Evolutionary conservation across 306 rosid genomes (phyloP), one percentile per base, ranked within the genome.

Genomic region (Psophocarpus tetragonolobus): DNA sequence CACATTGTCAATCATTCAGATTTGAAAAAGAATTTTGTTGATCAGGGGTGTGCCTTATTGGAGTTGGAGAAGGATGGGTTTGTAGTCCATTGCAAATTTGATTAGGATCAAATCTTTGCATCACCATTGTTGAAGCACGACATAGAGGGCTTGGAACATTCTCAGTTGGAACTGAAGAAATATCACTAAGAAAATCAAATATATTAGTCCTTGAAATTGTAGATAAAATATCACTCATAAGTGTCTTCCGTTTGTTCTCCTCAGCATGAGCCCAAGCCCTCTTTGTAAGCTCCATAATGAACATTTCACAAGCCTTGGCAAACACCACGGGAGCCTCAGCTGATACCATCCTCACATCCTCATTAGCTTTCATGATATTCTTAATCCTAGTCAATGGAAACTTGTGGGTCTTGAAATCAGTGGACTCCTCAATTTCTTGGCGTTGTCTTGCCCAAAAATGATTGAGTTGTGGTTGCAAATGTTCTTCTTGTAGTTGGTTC

Each of bases 241-340:
- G 80, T 1, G 89, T 87, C 68, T 79, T 83, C 50, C 89, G 79
- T 63, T 74, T 85, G 91, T 85, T 88, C 74, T 86, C 85, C 73
- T 88, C 91, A 0, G 95, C 79, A 71, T 85, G 86, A 64, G 69
- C 83, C 95, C 91, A 90, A 1, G 92, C 82, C 53, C 91, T 85
- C 71, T 82, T 84, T 18, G 96, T 85, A 9, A 90, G 72, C 85
- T 90, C 96, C 41, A 82, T 84, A 57, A 88, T 87, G 76, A 90
- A 90, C 91, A 90, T 85, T 76, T 90, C 96, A 51, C 91, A 90
- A 6, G 96, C 96, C 88, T 90, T 80, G 13, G 93, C 86, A 32
- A 91, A 82, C 53, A 91, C 42, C 20, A 85, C 85, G 0, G 91
- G 93, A 11, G 90, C 86, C 67, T 87, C 96, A 0, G 87, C 96